phyloP scores from a whole-genome alignment of 2,329 filamentous ascomycete genomes.

The Penicillium sp. region DNA sequence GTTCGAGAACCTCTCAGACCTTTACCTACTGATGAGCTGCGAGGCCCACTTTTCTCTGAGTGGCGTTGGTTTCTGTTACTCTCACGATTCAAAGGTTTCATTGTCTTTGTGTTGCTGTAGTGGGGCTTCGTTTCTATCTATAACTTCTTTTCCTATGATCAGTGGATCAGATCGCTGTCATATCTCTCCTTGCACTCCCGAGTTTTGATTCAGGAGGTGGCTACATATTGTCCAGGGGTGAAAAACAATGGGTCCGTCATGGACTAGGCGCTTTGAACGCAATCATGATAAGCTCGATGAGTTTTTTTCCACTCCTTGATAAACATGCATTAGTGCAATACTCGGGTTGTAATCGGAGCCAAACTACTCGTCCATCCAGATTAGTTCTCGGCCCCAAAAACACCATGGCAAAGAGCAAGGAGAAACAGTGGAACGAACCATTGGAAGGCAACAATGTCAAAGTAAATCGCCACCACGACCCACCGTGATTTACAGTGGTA shows the following conservation, averaged over 20 bases:
- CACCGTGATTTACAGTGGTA: slow-evolving; percentile 6
- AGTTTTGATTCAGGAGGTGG: slow-evolving; percentile 12
- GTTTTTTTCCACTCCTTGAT: no score
- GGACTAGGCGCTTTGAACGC: neutral
- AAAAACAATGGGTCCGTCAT: neutral
- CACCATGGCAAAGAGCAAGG: no score
- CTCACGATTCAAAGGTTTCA: slow-evolving; percentile 13
- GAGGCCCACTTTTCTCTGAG: slow-evolving; percentile 6
- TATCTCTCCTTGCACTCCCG: neutral
- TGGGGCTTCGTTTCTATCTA: slow-evolving; percentile 15
- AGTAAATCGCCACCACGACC: slow-evolving; percentile 6
- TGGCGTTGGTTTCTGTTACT: slow-evolving; percentile 5
- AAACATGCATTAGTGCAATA: no score
- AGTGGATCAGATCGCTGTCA: slow-evolving; percentile 12
- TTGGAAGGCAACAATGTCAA: neutral
- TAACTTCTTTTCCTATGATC: slow-evolving; percentile 3
- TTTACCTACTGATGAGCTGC: neutral
- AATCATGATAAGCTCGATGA: no score
- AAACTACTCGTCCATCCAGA: no score
- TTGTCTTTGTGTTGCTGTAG: slow-evolving; percentile 3
- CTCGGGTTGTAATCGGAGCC: no score
- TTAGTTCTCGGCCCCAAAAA: no score
- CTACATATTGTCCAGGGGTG: slow-evolving; percentile 2
- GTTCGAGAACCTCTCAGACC: no score
- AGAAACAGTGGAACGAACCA: slow-evolving; percentile 2